Conservation (phyloP, 1,139 yeast genomes). For the Suhomyces choctaworum region DNA sequence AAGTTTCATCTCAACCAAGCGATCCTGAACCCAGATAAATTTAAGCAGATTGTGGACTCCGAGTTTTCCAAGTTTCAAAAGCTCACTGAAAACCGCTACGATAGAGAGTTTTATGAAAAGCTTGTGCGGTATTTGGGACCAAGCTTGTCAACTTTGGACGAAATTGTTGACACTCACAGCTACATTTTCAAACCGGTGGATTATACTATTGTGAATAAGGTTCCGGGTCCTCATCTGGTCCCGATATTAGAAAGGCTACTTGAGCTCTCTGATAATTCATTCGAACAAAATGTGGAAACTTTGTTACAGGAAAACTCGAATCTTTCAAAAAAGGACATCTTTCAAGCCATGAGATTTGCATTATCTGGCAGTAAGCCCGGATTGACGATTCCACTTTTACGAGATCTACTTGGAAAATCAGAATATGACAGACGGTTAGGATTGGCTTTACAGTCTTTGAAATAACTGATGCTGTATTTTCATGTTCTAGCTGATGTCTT, state of each 20-base stretch:
- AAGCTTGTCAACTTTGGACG: constrained; percentile 48
- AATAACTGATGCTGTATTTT: neutral
- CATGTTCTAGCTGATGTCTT: too few species aligned
- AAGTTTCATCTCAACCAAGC: constrained; percentile 55
- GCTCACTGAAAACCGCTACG: constrained; percentile 14
- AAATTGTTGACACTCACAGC: constrained; percentile 44
- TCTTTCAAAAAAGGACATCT: constrained; percentile 50
- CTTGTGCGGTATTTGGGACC: constrained; percentile 37
- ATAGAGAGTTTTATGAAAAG: constrained; percentile 23
- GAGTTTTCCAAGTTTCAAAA: constrained; percentile 21
- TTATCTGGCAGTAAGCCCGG: constrained; percentile 77
- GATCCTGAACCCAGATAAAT: constrained; percentile 33
- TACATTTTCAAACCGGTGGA: constrained; percentile 52
- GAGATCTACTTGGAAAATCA: constrained; percentile 55
- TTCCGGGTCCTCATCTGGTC: constrained; percentile 13
- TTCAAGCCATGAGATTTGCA: constrained; percentile 65
- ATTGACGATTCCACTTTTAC: constrained; percentile 59
- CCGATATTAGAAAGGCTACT: constrained; percentile 12
- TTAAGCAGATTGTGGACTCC: constrained; percentile 34
- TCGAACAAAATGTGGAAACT: constrained; percentile 16
- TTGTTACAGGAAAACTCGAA: constrained; percentile 17
- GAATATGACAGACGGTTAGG: constrained; percentile 42
- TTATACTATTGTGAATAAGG: constrained; percentile 18
- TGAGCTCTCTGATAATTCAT: constrained; percentile 5
- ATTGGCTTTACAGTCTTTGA: constrained; percentile 4